A percentile compares a stretch with the other conserved stretches of the same genome.
Conservation (phyloP, 495 filamentous ascomycete species). For the Xylaria scruposa region DNA sequence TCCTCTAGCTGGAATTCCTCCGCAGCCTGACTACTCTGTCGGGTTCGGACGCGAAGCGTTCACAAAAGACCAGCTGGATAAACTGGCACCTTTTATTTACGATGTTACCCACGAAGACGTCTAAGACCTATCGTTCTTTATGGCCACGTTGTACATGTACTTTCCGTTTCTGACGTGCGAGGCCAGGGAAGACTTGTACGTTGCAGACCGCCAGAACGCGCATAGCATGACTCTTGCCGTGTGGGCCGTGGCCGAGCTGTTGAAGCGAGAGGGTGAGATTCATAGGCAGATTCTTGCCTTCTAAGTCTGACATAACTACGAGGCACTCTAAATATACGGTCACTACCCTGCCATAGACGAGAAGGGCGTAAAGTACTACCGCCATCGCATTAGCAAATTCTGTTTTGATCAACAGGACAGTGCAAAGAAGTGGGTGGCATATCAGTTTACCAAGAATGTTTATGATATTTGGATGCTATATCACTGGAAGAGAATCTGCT, state of each 20-base stretch:
- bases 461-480: conserved; percentile 51
- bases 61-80: conserved; percentile 48
- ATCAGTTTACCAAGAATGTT: conserved; percentile 48
- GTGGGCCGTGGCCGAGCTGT: conserved; percentile 42
- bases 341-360: conserved; percentile 44
- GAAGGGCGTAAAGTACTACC: conserved; percentile 43
- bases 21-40: conserved; percentile 54
- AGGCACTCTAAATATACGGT: conserved; percentile 47
- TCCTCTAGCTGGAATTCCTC: conserved; percentile 41
- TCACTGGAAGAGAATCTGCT: conserved; percentile 50
- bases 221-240: conserved; percentile 49
- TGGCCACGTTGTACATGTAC: conserved; percentile 50
- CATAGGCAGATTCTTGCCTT: conserved; percentile 52
- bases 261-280: conserved; percentile 46
- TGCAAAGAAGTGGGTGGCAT: conserved; percentile 48
- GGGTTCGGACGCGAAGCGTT: conserved; percentile 52
- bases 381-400: conserved; percentile 36
- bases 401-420: conserved; percentile 33
- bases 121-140: conserved; percentile 39
- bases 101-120: conserved; percentile 28
- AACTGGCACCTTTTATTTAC: conserved; percentile 47
- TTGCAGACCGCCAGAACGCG: no score
- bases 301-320: conserved; percentile 55
- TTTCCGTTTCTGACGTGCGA: conserved; percentile 51
- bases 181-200: conserved; percentile 26